Evolutionary conservation across 2,329 filamentous ascomycete species (phyloP), one percentile per base, ranked within the genome.

Genomic region (Paraphaeosphaeria sporulosa): DNA sequence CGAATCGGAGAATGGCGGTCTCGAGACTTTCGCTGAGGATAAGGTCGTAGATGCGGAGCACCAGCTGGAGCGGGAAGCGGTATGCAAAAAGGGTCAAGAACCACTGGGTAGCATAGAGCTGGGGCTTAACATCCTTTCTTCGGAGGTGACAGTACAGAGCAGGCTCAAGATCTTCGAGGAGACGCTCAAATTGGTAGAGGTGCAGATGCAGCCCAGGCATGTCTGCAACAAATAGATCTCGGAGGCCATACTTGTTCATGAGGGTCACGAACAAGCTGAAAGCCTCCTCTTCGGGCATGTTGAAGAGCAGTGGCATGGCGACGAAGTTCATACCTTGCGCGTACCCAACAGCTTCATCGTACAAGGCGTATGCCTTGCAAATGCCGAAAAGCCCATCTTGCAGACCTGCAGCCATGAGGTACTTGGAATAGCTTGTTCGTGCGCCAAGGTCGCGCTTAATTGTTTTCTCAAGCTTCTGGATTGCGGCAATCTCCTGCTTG

Each of bases 241-340:
- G 90, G 34, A 99, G 83, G 60, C 93, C 89, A 77, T 98, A 99
- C 66, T 97, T 92, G 80, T 96, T 96, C 95, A 99, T 99, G 56
- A 99, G 80, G 65, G 93, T 90, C 19, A 97, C 93, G 27, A 99
- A 86, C 19, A 99, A 83, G 70, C 93, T 95, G 74, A 99, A 99
- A 0, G 95, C 94, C 79, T 99, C 95, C 74, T 96, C 93, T 79
- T 98, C 94, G 2, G 94, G 91, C 94, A 98, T 97, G 76, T 97
- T 98, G 81, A 99, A 97, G 1, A 99, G 83, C 19, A 99, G 79
- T 25, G 96, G 95, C 93, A 98, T 98, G 51, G 93, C 91, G 61
- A 99, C 87, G 73, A 99, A 99, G 75, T 98, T 99, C 91, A 99
- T 97, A 74, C 95, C 95, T 78, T 99, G 95, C 0, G 96, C 94